Evolutionary conservation across 768 basidiomycete species (phyloP).

Genomic region (Asterophora lycoperdoides): DNA sequence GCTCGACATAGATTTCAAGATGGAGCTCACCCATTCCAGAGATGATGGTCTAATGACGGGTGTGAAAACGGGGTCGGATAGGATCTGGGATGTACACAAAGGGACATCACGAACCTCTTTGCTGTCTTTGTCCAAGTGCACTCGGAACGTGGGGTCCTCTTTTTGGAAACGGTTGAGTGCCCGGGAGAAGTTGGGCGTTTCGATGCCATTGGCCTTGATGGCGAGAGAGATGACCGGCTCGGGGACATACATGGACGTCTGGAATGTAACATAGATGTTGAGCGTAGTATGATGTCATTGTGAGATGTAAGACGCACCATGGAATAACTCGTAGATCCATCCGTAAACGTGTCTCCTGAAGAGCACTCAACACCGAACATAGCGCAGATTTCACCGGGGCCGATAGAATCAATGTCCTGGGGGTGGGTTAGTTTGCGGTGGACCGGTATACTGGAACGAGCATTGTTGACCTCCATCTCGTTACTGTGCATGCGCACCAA

Average conservation of each 20-base stretch:
- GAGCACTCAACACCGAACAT: constrained; percentile 99
- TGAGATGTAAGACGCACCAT: constrained; percentile 59
- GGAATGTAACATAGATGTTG: constrained; percentile 4
- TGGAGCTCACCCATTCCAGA: constrained; percentile 99
- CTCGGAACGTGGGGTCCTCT: constrained; percentile 98
- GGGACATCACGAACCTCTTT: constrained; percentile 64
- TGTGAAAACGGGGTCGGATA: background rate
- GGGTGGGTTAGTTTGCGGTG: background rate
- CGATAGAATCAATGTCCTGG: constrained; percentile 88
- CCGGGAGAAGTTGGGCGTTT: constrained; percentile 94
- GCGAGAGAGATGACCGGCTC: constrained; percentile 97
- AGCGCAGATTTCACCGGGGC: constrained; percentile 98
- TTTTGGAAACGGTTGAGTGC: constrained; percentile 97
- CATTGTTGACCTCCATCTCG: constrained; percentile 85
- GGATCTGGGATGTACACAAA: background rate
- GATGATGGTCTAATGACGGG: constrained; percentile 76
- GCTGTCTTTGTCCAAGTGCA: constrained; percentile 90
- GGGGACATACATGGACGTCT: constrained; percentile 99
- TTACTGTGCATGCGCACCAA: constrained; percentile 98
- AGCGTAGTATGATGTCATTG: background rate
- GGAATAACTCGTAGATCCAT: constrained; percentile 81
- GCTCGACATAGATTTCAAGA: constrained; percentile 97
- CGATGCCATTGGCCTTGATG: constrained; percentile 86
- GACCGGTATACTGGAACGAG: background rate
- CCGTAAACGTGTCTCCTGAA: constrained; percentile 96